phyloP scores from a whole-genome alignment of 495 filamentous ascomycete genomes.

The Penicillium dipodomyicola region DNA sequence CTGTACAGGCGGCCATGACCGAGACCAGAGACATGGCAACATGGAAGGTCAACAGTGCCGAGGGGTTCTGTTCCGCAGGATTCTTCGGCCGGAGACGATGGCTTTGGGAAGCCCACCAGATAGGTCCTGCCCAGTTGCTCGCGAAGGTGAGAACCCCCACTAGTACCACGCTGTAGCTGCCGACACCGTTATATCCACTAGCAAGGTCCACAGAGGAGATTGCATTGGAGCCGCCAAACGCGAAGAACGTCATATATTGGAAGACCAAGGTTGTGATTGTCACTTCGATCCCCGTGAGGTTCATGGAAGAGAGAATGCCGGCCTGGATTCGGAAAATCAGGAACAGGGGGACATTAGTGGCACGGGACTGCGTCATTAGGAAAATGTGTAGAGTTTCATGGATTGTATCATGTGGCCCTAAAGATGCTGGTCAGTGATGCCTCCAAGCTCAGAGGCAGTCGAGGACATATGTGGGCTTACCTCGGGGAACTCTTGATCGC shows the following conservation, averaged over 20 bases:
- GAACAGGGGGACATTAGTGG: slow-evolving; percentile 80
- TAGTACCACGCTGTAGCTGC: slow-evolving; percentile 60
- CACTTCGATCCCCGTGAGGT: slow-evolving; percentile 53
- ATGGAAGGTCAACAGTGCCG: slow-evolving; percentile 65
- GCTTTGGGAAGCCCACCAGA: slow-evolving; percentile 76
- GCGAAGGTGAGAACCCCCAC: slow-evolving; percentile 81
- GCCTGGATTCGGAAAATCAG: slow-evolving; percentile 64
- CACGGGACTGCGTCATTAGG: slow-evolving; percentile 80
- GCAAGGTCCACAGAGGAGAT: slow-evolving; percentile 86
- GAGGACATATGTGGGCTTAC: slow-evolving; percentile 17
- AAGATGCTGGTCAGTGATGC: slow-evolving; percentile 15
- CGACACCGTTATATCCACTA: slow-evolving; percentile 79
- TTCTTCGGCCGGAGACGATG: slow-evolving; percentile 50
- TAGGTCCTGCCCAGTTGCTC: slow-evolving; percentile 86
- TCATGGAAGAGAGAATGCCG: slow-evolving; percentile 47
- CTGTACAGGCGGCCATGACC: slow-evolving; percentile 87
- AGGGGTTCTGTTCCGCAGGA: slow-evolving; percentile 38
- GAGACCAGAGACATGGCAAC: slow-evolving; percentile 55
- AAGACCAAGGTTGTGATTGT: slow-evolving; percentile 63
- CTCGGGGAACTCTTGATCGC: not conserved
- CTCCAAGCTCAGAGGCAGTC: not conserved
- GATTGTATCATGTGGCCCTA: slow-evolving; percentile 31
- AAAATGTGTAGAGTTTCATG: slow-evolving; percentile 74
- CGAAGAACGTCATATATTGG: slow-evolving; percentile 80
- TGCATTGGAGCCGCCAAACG: slow-evolving; percentile 86